A percentile compares a stretch with the other conserved stretches of the same genome.
Evolutionary conservation across 2,329 filamentous ascomycete species (phyloP).

Genomic region (Seiridium cupressi): DNA sequence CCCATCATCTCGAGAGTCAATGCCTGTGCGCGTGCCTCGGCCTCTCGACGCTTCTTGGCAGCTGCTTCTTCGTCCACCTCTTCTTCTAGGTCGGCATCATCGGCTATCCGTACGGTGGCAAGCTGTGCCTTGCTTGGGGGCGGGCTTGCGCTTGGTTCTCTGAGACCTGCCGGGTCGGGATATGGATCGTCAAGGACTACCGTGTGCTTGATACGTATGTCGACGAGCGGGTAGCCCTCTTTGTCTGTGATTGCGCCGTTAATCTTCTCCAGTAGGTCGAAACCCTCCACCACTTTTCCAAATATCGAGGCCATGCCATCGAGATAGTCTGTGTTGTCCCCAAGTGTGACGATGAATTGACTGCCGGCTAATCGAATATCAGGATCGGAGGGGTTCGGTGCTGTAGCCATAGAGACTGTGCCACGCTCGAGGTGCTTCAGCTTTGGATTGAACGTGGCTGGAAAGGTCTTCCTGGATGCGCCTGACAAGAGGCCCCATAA

Average conservation of each 20-base stretch:
- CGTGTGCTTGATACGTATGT: slow-evolving; percentile 93
- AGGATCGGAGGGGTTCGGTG: slow-evolving; percentile 69
- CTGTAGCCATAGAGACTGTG: slow-evolving; percentile 97
- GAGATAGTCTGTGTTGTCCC: slow-evolving; percentile 83
- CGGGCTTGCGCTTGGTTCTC: slow-evolving; percentile 77
- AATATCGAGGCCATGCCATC: slow-evolving; percentile 95
- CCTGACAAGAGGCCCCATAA: slow-evolving; percentile 84
- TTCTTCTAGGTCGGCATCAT: slow-evolving; percentile 79
- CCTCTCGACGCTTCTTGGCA: slow-evolving; percentile 78
- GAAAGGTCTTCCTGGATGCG: slow-evolving; percentile 72
- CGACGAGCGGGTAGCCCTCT: slow-evolving; percentile 82
- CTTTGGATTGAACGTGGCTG: slow-evolving; percentile 81
- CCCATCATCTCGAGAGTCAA: slow-evolving; percentile 97
- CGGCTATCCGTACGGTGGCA: slow-evolving; percentile 85
- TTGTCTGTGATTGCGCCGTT: slow-evolving; percentile 87
- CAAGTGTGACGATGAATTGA: slow-evolving; percentile 91
- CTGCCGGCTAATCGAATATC: slow-evolving; percentile 82
- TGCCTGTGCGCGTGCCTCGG: slow-evolving; percentile 90
- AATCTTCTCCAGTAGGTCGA: slow-evolving; percentile 90
- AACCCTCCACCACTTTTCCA: slow-evolving; percentile 92
- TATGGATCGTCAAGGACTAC: slow-evolving; percentile 91
- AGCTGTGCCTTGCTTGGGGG: slow-evolving; percentile 81
- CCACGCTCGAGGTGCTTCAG: slow-evolving; percentile 86
- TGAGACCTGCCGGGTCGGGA: slow-evolving; percentile 73
- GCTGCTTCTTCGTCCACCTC: slow-evolving; percentile 71